phyloP scores from a whole-genome alignment of 768 basidiomycete species.

The Lyophyllum shimeji region DNA sequence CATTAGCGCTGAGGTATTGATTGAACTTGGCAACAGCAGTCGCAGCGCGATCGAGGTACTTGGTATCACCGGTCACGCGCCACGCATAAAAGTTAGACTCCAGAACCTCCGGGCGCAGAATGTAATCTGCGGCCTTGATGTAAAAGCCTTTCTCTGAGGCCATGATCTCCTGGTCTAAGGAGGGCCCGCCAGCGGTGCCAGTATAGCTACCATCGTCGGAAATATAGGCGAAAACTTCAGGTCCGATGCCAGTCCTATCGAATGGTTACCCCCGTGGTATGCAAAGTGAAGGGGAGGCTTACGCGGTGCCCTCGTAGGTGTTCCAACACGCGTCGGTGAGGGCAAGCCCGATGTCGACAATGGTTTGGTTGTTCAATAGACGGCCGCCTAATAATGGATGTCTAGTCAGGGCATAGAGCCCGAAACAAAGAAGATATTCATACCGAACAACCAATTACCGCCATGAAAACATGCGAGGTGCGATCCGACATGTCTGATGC shows the following conservation, averaged over 20 bases:
- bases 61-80: constrained; percentile 66
- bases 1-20: constrained; percentile 37
- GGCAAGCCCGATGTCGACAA: constrained; percentile 60
- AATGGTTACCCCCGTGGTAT: neutral
- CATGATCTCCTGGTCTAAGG: constrained; percentile 43
- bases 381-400: constrained; percentile 49
- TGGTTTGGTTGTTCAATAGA: constrained; percentile 68
- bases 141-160: constrained; percentile 66
- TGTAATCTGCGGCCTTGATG: constrained; percentile 53
- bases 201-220: constrained; percentile 64
- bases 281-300: constrained; percentile 20
- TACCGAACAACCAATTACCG: constrained; percentile 75
- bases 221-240: constrained; percentile 64
- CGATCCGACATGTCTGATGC: constrained; percentile 62
- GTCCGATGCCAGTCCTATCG: constrained; percentile 72
- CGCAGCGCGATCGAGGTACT: constrained; percentile 65
- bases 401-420: neutral
- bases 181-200: constrained; percentile 35
- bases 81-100: constrained; percentile 83
- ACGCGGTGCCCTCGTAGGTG: constrained; percentile 73
- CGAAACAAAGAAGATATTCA: neutral
- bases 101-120: constrained; percentile 74
- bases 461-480: constrained; percentile 75
- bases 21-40: constrained; percentile 61
- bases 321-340: constrained; percentile 79